Conservation (phyloP, 805 yeast genomes). For the Teunomyces lycoperdinae region DNA sequence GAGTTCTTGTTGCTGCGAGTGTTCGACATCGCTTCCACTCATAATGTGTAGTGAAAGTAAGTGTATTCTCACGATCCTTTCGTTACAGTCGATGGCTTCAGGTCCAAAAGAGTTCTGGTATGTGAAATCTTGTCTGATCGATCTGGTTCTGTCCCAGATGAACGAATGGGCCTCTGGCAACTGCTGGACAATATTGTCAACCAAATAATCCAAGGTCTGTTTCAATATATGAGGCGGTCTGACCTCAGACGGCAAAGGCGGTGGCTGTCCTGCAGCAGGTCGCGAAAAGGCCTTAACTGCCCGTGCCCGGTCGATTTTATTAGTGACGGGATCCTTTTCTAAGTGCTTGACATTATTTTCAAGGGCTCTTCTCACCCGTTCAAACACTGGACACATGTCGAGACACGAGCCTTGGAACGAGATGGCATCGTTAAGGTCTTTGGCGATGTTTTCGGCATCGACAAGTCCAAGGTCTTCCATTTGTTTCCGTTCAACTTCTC, state of each 20-base stretch:
- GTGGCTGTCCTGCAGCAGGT: slow-evolving; percentile 98
- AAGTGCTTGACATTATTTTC: slow-evolving; percentile 81
- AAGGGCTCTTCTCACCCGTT: slow-evolving; percentile 79
- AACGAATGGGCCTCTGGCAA: slow-evolving; percentile 87
- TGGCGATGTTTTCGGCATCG: slow-evolving; percentile 80
- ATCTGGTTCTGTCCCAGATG: slow-evolving; percentile 95
- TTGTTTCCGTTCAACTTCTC: slow-evolving; percentile 68
- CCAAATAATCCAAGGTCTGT: slow-evolving; percentile 66
- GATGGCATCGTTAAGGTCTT: slow-evolving; percentile 85
- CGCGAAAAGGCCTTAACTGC: slow-evolving; percentile 93
- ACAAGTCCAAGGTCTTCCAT: slow-evolving; percentile 84
- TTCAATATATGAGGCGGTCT: slow-evolving; percentile 81
- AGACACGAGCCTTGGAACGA: slow-evolving; percentile 81
- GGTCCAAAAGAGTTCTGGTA: slow-evolving; percentile 92
- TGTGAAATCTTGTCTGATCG: slow-evolving; percentile 95
- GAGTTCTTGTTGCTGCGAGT: slow-evolving; percentile 90
- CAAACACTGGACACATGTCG: slow-evolving; percentile 95
- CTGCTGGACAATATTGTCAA: slow-evolving; percentile 57
- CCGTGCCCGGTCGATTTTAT: slow-evolving; percentile 51
- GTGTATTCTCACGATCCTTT: slow-evolving; percentile 86
- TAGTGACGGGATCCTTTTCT: slow-evolving; percentile 61
- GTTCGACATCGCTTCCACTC: slow-evolving; percentile 70
- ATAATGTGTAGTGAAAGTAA: slow-evolving; percentile 76
- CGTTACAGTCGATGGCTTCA: slow-evolving; percentile 91
- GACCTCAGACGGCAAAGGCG: slow-evolving; percentile 95